Percentiles rank a stretch among this genome's conserved stretches.
These are phyloP conservation scores for Acanthamoeba lenticulata DNA, from an alignment of 208 protist species.

Conservation along the genomic window DNA sequence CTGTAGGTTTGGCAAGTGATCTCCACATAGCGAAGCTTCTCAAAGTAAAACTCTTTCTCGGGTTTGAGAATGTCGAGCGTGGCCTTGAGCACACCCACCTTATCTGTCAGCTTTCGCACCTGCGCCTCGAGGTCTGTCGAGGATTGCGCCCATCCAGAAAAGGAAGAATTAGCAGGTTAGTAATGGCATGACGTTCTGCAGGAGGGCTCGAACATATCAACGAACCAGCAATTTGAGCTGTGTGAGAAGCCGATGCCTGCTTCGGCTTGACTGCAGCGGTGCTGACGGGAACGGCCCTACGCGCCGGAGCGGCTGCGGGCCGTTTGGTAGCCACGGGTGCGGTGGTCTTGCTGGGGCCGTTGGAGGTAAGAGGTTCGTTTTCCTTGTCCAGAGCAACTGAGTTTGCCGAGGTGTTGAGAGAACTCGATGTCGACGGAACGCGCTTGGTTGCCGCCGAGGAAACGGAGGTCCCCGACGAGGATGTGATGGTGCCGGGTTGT, in stretches of 20 bases:
- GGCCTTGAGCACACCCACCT: slow-evolving; percentile 74
- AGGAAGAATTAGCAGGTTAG: neutral
- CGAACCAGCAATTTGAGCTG: neutral
- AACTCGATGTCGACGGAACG: neutral
- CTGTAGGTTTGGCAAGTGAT: slow-evolving; percentile 31
- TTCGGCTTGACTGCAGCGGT: neutral
- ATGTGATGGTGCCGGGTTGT: neutral
- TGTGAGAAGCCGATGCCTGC: neutral
- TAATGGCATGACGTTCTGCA: neutral
- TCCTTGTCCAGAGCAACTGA: slow-evolving; percentile 34
- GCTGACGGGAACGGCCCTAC: neutral
- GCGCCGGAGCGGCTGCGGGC: too few relatives aligned
- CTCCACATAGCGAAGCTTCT: slow-evolving; percentile 86
- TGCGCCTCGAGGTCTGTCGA: slow-evolving; percentile 19
- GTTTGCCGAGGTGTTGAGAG: neutral
- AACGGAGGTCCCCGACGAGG: neutral
- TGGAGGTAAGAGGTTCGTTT: neutral
- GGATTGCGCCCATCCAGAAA: neutral
- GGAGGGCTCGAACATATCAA: neutral
- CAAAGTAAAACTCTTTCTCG: slow-evolving; percentile 89
- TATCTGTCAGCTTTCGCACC: slow-evolving; percentile 29
- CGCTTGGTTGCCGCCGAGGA: neutral
- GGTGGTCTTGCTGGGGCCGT: neutral
- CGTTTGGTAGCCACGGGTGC: neutral
- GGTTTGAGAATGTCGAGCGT: slow-evolving; percentile 81